Conservation (phyloP, 495 filamentous ascomycete species). For the Penicillium turbatum region DNA sequence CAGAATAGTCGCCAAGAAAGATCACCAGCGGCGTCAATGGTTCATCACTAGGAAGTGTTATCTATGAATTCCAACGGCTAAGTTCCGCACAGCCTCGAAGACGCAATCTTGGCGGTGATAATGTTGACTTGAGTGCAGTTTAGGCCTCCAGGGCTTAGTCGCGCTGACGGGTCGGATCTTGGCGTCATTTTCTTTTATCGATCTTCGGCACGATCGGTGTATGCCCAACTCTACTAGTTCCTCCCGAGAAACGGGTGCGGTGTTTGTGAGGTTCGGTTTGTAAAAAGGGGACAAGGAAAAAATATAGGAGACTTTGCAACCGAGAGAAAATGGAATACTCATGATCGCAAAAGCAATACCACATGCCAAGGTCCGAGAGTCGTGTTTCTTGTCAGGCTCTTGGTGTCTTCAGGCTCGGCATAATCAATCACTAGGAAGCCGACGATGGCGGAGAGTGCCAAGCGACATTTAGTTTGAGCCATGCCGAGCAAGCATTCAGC, state of each 20-base stretch:
- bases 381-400: neutral
- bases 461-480: neutral
- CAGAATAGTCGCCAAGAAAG: constrained; percentile 16
- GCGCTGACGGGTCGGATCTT: constrained; percentile 1
- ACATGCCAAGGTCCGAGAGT: neutral
- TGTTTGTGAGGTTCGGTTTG: too few species aligned
- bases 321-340: neutral
- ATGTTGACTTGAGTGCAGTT: neutral
- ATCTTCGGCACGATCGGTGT: neutral
- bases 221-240: neutral
- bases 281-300: neutral
- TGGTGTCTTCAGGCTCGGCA: neutral
- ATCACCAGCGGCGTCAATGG: constrained; percentile 17
- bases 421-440: neutral
- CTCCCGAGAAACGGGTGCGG: too few species aligned
- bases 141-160: neutral
- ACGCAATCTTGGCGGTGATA: neutral
- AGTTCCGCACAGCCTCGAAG: constrained; percentile 20
- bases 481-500: neutral
- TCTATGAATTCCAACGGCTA: neutral
- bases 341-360: neutral
- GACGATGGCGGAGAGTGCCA: neutral
- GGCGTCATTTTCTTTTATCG: neutral
- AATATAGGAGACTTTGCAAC: neutral
- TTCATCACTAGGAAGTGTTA: constrained; percentile 10